A percentile compares a stretch with the other conserved stretches of the same genome.
phyloP scores from a whole-genome alignment of 106 monocot genomes.

The Dioscorea dumetorum region DNA sequence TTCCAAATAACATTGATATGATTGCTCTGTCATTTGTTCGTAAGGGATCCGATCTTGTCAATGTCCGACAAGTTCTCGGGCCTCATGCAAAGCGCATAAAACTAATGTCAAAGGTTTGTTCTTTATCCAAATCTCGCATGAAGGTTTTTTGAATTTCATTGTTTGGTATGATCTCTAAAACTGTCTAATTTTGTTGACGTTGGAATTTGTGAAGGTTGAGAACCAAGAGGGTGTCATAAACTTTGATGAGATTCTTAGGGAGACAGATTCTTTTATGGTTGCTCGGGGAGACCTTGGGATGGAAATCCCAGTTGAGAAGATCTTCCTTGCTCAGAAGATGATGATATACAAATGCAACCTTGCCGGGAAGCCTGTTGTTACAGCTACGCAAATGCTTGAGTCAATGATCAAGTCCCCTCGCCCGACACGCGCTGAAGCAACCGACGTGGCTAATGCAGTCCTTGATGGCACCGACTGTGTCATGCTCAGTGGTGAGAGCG shows the following conservation, averaged over 20 bases:
- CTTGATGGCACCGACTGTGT: conserved; percentile 39
- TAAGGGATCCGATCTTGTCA: conserved; percentile 39
- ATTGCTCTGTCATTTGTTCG: conserved; percentile 36
- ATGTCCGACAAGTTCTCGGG: conserved; percentile 40
- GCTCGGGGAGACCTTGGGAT: conserved; percentile 35
- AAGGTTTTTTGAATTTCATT: no score
- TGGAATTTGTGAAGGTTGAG: conserved; percentile 17
- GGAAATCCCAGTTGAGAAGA: conserved; percentile 38
- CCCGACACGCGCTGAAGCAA: conserved; percentile 35
- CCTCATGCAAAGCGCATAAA: conserved; percentile 25
- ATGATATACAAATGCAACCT: conserved; percentile 53
- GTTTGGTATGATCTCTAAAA: no score
- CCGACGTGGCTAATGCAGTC: conserved; percentile 39
- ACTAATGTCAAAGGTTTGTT: conserved; percentile 31
- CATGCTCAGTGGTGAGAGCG: conserved; percentile 39
- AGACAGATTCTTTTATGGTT: conserved; percentile 39
- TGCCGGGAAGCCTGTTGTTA: conserved; percentile 34
- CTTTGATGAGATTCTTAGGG: conserved; percentile 30
- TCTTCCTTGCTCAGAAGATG: conserved; percentile 46
- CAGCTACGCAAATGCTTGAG: conserved; percentile 37
- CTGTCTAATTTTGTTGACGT: background rate
- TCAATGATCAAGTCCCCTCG: conserved; percentile 48
- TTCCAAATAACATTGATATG: conserved; percentile 41
- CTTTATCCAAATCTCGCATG: background rate
- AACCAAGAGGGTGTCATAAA: conserved; percentile 39